phyloP scores from a whole-genome alignment of 768 basidiomycete species.

The Antrodiella citrinella region DNA sequence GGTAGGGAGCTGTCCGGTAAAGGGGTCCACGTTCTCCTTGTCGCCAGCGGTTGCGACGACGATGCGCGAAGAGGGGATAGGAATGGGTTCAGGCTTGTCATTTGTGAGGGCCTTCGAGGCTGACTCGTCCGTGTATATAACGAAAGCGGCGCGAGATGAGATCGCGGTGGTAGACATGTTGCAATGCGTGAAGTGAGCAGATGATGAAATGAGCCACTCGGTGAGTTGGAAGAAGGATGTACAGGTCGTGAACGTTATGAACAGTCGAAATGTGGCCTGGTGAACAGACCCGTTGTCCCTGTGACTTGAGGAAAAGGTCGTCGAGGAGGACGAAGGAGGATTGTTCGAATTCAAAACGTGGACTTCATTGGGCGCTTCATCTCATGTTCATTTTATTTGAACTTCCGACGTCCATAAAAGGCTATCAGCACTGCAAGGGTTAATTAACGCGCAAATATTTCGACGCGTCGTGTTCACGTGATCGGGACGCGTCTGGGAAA shows the following conservation, averaged over 20 bases:
- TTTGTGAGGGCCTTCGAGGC: constrained; percentile 2
- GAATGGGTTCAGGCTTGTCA: constrained; percentile 22
- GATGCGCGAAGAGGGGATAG: constrained; percentile 24
- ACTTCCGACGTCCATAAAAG: not conserved
- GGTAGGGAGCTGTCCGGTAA: constrained; percentile 57
- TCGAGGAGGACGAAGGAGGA: not conserved
- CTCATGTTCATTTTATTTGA: not conserved
- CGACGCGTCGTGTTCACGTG: not conserved
- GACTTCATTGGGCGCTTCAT: too few relatives aligned
- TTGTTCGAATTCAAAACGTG: not conserved
- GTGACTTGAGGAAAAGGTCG: not conserved
- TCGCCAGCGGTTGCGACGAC: constrained; percentile 29
- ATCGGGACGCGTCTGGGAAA: too few relatives aligned
- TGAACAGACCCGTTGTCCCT: too few relatives aligned
- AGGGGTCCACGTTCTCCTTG: constrained; percentile 75
- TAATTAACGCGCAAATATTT: too few relatives aligned
- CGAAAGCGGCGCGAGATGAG: constrained; percentile 13
- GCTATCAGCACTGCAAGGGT: too few relatives aligned
- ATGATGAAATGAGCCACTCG: too few relatives aligned
- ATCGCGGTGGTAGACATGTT: constrained; percentile 11
- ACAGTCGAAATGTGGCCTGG: not conserved
- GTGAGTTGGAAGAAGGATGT: constrained; percentile 1
- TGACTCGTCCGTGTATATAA: constrained; percentile 20
- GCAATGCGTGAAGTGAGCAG: too few relatives aligned
- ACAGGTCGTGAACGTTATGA: constrained; percentile 8